Evolutionary conservation across 2,329 filamentous ascomycete species (phyloP).

Genomic region (Colletotrichum simmondsii): DNA sequence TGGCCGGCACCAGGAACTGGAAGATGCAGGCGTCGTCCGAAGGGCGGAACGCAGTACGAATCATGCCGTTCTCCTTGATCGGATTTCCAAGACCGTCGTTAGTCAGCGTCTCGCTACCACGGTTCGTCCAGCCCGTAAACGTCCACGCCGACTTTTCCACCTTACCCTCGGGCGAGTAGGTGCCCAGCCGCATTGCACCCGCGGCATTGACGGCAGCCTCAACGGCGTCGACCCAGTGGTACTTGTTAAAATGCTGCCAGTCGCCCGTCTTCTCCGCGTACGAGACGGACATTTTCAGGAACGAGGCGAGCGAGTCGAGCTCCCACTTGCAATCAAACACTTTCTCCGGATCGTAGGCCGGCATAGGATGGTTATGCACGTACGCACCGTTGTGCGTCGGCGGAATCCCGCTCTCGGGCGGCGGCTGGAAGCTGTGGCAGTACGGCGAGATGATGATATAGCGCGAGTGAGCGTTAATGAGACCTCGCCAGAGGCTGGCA

Average conservation of each 20-base stretch:
- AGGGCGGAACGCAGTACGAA: slow-evolving; percentile 88
- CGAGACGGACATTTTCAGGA: slow-evolving; percentile 82
- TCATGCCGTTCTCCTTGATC: slow-evolving; percentile 81
- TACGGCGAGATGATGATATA: slow-evolving; percentile 79
- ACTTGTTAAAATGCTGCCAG: slow-evolving; percentile 74
- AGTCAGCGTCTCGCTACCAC: slow-evolving; percentile 83
- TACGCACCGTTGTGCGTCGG: slow-evolving; percentile 68
- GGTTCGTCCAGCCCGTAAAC: slow-evolving; percentile 78
- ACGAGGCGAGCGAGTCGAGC: slow-evolving; percentile 87
- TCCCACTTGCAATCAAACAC: slow-evolving; percentile 93
- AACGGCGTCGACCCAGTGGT: slow-evolving; percentile 79
- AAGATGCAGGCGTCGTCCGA: slow-evolving; percentile 87
- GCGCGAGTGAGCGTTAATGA: slow-evolving; percentile 77
- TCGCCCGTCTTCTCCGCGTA: slow-evolving; percentile 80
- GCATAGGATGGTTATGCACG: slow-evolving; percentile 68
- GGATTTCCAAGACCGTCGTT: slow-evolving; percentile 85
- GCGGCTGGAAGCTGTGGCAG: slow-evolving; percentile 92
- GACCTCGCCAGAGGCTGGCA: slow-evolving; percentile 74
- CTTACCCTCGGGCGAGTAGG: slow-evolving; percentile 71
- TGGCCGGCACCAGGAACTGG: slow-evolving; percentile 89
- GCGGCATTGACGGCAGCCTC: slow-evolving; percentile 76
- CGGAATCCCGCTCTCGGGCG: slow-evolving; percentile 75
- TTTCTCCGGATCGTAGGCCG: slow-evolving; percentile 72
- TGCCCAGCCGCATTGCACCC: slow-evolving; percentile 76
- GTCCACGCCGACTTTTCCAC: slow-evolving; percentile 75